Evolutionary conservation across 1,284 basidiomycete species (phyloP), one percentile per base, ranked within the genome.

Genomic region (Earliella scabrosa): DNA sequence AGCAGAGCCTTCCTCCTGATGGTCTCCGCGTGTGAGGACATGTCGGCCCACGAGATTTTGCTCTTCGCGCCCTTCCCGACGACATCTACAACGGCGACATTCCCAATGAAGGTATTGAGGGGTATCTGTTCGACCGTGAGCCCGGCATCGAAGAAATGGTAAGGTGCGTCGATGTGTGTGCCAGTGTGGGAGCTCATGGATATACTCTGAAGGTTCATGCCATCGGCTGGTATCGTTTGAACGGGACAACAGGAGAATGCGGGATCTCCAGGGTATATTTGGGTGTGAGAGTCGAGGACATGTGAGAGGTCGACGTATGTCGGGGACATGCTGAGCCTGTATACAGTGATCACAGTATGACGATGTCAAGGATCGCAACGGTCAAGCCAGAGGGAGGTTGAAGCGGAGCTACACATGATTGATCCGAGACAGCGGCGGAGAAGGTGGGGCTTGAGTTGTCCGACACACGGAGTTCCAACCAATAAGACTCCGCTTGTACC

Each of bases 131-230:
- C 83, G 41, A 90, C 74, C 11, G 79, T 81, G 29, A 71, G 71
- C 5, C 84, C 85, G 26, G 76, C 68, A 4, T 73, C 69, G 66
- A 86, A 69, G 71, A 88, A 89, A 64, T 91, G 88, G 38, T 80
- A 87, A 0, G 89, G 89, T 0, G 87, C 86, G 62, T 91, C 88
- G 66, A 90, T 75, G 69, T 91, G 89, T 0, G 88, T 90, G 23
- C 88, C 88, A 0, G 74, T 76, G 63, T 88, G 86, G 1, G 85
- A 81, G 14, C 83, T 81, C 32, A 86, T 63, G 18, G 78, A 71
- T 29, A 88, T 67, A 3, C 69, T 63, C 51, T 79, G 77, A 2
- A 87, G 78, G 41, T 75, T 78, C 66, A 76, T 80, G 27, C 82
- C 84, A 47, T 86, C 76, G 2, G 60, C 53, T 9, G 61, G 20